Base-by-base conservation (phyloP, 2,329 filamentous ascomycete genomes). In the Trichoderma sp. region DNA sequence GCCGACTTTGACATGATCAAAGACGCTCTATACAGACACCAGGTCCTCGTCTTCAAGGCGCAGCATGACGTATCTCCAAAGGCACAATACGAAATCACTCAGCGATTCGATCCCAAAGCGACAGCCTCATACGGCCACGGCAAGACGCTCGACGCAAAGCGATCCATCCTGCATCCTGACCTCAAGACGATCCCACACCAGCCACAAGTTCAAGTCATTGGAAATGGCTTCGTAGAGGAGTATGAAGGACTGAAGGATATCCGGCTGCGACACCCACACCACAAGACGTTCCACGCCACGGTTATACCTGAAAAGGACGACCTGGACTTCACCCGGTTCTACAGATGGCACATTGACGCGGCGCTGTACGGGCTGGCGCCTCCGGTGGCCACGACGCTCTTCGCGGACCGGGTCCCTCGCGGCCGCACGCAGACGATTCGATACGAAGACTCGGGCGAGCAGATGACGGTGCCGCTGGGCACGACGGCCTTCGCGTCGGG, bases 271-370 rank as follows among this genome's bases (percentile, higher is more conserved):
- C 92, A 94, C 75, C 91, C 92, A 6, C 91, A 94, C 75, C 92
- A 94, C 81, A 86, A 85, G 69, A 93, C 89, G 1, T 94, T 94
- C 79, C 91, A 94, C 78, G 86, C 87, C 64, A 86, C 87, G 5
- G 76, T 81, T 24, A 87, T 94, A 71, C 85, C 90, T 0, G 79
- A 79, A 16, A 77, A 79, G 8, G 82, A 85, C n/a, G 84, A 86
- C 70, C 77, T 84, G 24, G 80, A 80, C 73, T 83, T 76, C 69
- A 86, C 85, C 4, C 81, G 81, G 80, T 89, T 93, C 80, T 94
- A 92, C 79, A 83, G 91, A 69, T 94, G 91, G 91, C 91, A 94
- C 77, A 93, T 94, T 66, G 91, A 94, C 74, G 91, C 91, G 4
- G 91, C 91, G 1, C 81, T 94, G 6, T 94, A 94, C 76, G 90